Evolutionary conservation across 441 rosid genomes (phyloP), one percentile per base, ranked within the genome.

Genomic region (Breynia disticha): DNA sequence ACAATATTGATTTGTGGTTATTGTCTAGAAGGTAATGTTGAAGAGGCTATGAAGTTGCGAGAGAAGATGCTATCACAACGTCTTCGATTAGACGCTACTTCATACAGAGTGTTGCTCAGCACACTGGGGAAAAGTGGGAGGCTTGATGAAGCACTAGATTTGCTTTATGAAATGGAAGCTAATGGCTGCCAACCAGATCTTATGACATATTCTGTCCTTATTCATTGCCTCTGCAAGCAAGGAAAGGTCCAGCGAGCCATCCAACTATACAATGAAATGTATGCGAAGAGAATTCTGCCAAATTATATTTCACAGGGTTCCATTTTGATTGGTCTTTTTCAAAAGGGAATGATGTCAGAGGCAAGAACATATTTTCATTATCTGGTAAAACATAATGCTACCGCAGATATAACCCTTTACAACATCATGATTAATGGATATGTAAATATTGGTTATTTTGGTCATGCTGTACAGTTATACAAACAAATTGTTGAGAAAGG

Each of bases 371-470:
- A 65, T 66, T 78, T 85, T 39, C 68, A 81, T 62, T 67, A 76
- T 54, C 61, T 87, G 70, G 65, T 64, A 35, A 67, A 54, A 52
- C 60, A 47, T 65, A 69, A 68, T 43, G 66, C 22, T 54, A 52
- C 60, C 1, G 67, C 55, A 54, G 77, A 78, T 61, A 61, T 85
- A 46, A 54, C 73, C 52, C 67, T 82, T 42, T 87, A 76, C 55
- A 87, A 87, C 67, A 73, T 87, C 43, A 78, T 87, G 66, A 81
- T 87, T 43, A 62, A 83, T 54, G 82, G 75, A n/a, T 81, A 78
- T 68, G 82, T 69, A 59, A 82, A 78, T 76, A 41, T 45, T 46
- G 87, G 87, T 54, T 66, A 68, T 48, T 20, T 72, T 17, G 50
- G 46, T 61, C 79, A 76, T 72, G 95, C 91, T 48, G 52, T 79